Conservation (phyloP, 352 stramenopile genomes). For the Saprolegnia parasitica region DNA sequence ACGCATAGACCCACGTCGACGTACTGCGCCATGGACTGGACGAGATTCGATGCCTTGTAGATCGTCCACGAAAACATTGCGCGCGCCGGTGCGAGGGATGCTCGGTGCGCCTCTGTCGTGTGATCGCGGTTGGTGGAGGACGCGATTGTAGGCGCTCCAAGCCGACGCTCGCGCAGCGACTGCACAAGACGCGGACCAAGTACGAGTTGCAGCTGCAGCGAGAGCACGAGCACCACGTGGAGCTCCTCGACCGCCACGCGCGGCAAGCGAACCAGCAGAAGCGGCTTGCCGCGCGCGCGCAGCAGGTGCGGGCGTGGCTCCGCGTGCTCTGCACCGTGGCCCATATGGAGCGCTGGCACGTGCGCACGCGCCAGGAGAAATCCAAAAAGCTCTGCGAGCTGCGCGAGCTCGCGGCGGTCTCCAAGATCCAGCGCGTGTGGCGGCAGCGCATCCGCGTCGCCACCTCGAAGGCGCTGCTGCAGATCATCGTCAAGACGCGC, state of each 20-base stretch:
- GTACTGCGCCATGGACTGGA: too few species aligned
- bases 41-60: not conserved
- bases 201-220: conserved; percentile 28
- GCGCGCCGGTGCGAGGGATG: not conserved
- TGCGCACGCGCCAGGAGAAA: conserved; percentile 38
- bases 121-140: not conserved
- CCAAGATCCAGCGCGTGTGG: conserved; percentile 56
- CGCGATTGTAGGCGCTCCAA: not conserved
- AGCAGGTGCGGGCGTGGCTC: conserved; percentile 44
- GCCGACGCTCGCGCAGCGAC: conserved; percentile 35
- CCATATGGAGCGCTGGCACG: conserved; percentile 38
- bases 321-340: conserved; percentile 38
- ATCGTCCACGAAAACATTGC: conserved; percentile 19
- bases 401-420: conserved; percentile 40
- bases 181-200: conserved; percentile 25
- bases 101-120: not conserved
- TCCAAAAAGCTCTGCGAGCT: conserved; percentile 35
- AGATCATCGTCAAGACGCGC: conserved; percentile 24
- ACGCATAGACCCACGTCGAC: too few species aligned
- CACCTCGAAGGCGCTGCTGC: conserved; percentile 30
- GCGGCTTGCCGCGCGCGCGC: conserved; percentile 36
- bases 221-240: conserved; percentile 40
- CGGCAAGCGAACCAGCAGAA: conserved; percentile 53
- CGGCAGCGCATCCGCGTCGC: conserved; percentile 58
- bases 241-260: conserved; percentile 29